Conservation (phyloP, 108 stramenopile genomes). For the Tribonema minus region DNA sequence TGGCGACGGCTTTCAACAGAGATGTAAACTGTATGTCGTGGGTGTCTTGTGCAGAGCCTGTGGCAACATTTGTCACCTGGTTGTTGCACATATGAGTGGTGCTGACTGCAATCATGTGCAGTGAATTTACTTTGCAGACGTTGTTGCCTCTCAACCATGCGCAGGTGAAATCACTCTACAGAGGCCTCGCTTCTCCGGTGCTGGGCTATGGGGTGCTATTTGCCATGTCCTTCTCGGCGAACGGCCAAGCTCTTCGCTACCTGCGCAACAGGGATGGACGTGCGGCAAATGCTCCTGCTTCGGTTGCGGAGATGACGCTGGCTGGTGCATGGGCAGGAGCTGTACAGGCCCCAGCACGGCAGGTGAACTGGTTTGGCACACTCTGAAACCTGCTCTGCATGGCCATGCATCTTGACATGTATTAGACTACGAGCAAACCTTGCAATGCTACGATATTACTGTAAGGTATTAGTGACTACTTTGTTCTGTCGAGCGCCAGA, state of each 20-base stretch:
- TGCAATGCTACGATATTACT: too few relatives aligned
- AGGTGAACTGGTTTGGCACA: too few relatives aligned
- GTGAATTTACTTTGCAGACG: background rate
- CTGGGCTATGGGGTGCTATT: slow-evolving; percentile 50
- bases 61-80: background rate
- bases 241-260: slow-evolving; percentile 38
- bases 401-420: too few relatives aligned
- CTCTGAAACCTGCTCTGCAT: too few relatives aligned
- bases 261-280: too few relatives aligned
- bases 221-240: slow-evolving; percentile 49
- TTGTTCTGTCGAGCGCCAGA: too few relatives aligned
- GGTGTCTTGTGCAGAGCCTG: background rate
- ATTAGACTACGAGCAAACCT: too few relatives aligned
- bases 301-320: slow-evolving; percentile 38
- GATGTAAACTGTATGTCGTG: background rate
- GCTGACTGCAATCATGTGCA: too few relatives aligned
- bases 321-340: slow-evolving; percentile 50
- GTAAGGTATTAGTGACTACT: too few relatives aligned
- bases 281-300: too few relatives aligned
- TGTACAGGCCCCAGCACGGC: slow-evolving; percentile 50
- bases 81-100: background rate
- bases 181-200: slow-evolving; percentile 49
- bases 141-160: background rate
- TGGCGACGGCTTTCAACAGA: background rate
- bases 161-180: slow-evolving; percentile 36